phyloP scores from a whole-genome alignment of 495 filamentous ascomycete genomes.

The Platismatia glauca region DNA sequence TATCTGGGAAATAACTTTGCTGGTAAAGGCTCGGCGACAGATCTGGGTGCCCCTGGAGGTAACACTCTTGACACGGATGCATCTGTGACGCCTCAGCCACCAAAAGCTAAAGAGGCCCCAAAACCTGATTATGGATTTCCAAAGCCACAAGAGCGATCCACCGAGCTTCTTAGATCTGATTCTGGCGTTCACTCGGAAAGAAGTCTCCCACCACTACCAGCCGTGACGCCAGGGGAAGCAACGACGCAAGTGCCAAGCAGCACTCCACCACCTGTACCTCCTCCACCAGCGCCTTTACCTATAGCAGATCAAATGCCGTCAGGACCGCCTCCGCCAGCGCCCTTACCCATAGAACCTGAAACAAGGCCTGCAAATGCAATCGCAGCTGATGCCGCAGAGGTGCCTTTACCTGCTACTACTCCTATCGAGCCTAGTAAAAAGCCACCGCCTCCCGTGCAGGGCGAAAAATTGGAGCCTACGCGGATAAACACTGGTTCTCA shows the following conservation, averaged over 20 bases:
- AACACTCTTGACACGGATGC: slow-evolving; percentile 14
- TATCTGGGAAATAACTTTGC: slow-evolving; percentile 67
- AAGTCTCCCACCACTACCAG: slow-evolving; percentile 23
- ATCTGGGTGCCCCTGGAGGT: slow-evolving; percentile 15
- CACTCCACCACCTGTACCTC: slow-evolving; percentile 11
- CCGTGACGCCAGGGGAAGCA: slow-evolving; percentile 20
- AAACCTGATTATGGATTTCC: slow-evolving; percentile 22
- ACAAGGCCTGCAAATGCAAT: slow-evolving; percentile 23
- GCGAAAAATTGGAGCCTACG: slow-evolving; percentile 27
- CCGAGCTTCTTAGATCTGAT: slow-evolving; percentile 10
- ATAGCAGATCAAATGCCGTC: slow-evolving; percentile 15
- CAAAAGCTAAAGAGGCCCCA: slow-evolving; percentile 24
- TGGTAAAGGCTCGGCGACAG: slow-evolving; percentile 48
- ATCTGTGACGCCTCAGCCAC: slow-evolving; percentile 20
- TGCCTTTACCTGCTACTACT: slow-evolving; percentile 25
- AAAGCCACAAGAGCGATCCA: slow-evolving; percentile 6
- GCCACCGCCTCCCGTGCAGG: slow-evolving; percentile 2
- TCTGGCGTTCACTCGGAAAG: slow-evolving; percentile 15
- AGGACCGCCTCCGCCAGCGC: slow-evolving; percentile 20
- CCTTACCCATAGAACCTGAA: slow-evolving; percentile 30
- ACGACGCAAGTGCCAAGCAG: slow-evolving; percentile 20
- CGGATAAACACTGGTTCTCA: slow-evolving; percentile 20
- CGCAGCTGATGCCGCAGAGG: slow-evolving; percentile 28
- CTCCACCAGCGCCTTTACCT: slow-evolving; percentile 14
- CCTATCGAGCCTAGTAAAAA: slow-evolving; percentile 13